phyloP scores from a whole-genome alignment of 2,329 filamentous ascomycete genomes.

The Falciphora oryzae region DNA sequence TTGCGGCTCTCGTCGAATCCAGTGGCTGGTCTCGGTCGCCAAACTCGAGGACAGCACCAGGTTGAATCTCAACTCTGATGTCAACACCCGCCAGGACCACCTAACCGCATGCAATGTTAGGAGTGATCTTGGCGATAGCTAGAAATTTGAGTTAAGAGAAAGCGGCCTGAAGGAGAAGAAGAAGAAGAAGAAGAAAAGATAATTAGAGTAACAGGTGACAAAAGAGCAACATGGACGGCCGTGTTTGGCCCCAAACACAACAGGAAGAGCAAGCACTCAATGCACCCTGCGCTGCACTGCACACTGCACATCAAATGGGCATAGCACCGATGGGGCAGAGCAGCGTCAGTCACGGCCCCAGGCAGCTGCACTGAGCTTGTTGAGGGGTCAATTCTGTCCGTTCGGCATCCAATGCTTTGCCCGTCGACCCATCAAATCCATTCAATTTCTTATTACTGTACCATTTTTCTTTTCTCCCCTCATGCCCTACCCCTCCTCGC shows the following conservation, averaged over 20 bases:
- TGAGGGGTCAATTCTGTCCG: not conserved
- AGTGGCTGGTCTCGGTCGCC: too few species aligned
- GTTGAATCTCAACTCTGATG: too few species aligned
- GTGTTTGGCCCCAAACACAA: too few species aligned
- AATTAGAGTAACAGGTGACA: not conserved
- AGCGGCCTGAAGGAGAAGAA: not conserved
- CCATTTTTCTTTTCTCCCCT: not conserved
- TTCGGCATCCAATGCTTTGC: not conserved
- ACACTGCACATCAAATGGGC: not conserved
- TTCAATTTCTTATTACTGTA: not conserved
- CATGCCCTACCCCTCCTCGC: not conserved
- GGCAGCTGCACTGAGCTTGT: not conserved
- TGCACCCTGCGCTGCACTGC: not conserved
- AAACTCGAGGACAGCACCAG: too few species aligned
- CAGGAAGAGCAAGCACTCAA: not conserved
- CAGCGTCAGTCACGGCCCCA: not conserved
- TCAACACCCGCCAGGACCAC: not conserved
- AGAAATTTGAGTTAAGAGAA: too few species aligned
- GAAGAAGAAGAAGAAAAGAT: not conserved
- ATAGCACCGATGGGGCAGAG: not conserved
- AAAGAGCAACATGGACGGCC: not conserved
- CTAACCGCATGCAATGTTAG: not conserved
- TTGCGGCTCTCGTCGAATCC: not conserved
- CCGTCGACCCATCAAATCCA: not conserved
- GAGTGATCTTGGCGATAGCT: not conserved